Conservation (phyloP, 129 eudicot species). For the Saussurea involucrata region DNA sequence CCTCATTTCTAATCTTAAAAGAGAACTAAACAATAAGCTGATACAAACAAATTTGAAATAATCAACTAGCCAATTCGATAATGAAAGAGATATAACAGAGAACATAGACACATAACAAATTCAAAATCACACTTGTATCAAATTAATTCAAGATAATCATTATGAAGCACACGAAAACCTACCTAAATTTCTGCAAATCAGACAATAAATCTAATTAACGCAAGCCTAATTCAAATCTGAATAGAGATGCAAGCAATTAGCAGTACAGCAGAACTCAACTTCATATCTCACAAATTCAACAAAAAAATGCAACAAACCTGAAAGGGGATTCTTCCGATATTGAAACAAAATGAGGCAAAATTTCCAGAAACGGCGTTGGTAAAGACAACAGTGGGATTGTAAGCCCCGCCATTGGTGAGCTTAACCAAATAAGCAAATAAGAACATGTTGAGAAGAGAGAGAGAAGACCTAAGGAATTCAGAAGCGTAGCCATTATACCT, state of each 20-base stretch:
- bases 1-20: not conserved
- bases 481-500: slow-evolving; percentile 27
- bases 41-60: not conserved
- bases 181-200: not conserved
- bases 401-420: slow-evolving; percentile 63
- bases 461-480: slow-evolving; percentile 36
- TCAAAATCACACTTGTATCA: not conserved
- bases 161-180: not conserved
- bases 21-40: not conserved
- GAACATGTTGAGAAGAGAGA: slow-evolving; percentile 57
- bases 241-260: not conserved
- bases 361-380: slow-evolving; percentile 55
- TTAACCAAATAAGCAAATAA: slow-evolving; percentile 52
- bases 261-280: not conserved
- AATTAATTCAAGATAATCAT: not conserved
- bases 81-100: not conserved
- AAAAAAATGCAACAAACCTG: slow-evolving; percentile 46
- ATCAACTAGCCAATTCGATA: not conserved
- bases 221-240: not conserved
- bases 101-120: not conserved
- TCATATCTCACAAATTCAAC: no score
- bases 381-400: slow-evolving; percentile 63
- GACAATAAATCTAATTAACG: not conserved
- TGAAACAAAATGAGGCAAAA: slow-evolving; percentile 49
- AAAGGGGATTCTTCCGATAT: slow-evolving; percentile 79